Base-by-base conservation (phyloP, 2,329 filamentous ascomycete species). In the Cytospora paraplurivora region DNA sequence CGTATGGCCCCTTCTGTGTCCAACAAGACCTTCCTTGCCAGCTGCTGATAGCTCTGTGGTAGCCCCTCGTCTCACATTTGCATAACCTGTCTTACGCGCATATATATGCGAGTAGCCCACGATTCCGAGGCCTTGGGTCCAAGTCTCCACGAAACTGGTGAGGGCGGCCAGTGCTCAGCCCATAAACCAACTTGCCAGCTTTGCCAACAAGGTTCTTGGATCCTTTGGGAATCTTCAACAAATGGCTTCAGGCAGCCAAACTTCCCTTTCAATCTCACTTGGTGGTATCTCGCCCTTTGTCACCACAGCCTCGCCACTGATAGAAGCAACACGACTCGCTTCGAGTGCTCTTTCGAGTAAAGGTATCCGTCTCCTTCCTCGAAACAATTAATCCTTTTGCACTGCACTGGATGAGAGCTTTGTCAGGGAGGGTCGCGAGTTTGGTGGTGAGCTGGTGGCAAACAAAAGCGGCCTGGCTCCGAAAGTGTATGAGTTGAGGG, bases 71-170 rank as follows among this genome's bases (percentile, higher is more conserved):
- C 35, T 55, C 7, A 11, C 54, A 59, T 21, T 8, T 19, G 19
- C 32, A 60, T 60, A 50, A 55, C 2, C 17, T 17, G 17, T 15
- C 33, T 10, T 47, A 10, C n/a, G 15, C 56, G 41, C 55, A 58
- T 53, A 54, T 37, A 59, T 62, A 54, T 53, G 55, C 35, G 35
- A 50, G 4, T 63, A 59, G 17, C 32, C 37, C 37, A 41, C 6
- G 7, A 10, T 47, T 6, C 51, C 54, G 7, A 63, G 37, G 37
- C 32, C 13, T 15, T 32, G 49, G 13, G 38, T 61, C 32, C 58
- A 49, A 49, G 19, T 35, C 15, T 21, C 33, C 4, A 4, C 33
- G 13, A 21, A 27, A 21, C 1, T 10, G 32, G 33, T 37, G 11
- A 53, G 13, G 52, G 19, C 27, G 37, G 49, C n/a, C 27, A 19